Conservation (phyloP, 2,329 filamentous ascomycete species). For the Calonectria honghensis region DNA sequence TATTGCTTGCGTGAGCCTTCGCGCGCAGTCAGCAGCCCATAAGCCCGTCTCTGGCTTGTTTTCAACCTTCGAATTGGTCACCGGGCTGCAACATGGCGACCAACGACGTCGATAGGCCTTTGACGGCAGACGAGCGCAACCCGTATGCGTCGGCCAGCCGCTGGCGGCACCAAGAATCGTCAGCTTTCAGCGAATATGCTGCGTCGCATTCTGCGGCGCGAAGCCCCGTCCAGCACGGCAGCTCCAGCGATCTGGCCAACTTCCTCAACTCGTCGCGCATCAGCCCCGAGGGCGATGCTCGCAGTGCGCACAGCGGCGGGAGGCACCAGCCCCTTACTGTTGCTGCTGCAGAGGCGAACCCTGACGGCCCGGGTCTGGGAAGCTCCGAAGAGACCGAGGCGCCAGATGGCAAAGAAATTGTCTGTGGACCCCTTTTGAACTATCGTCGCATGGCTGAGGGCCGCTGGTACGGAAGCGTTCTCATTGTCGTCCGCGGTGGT, state of each 20-base stretch:
- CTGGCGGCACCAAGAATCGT: conserved; percentile 80
- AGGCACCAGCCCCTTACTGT: conserved; percentile 70
- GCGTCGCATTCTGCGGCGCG: conserved; percentile 55
- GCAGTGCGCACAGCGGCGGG: conserved; percentile 55
- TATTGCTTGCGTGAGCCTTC: conserved; percentile 16
- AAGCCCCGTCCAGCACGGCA: conserved; percentile 60
- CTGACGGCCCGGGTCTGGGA: conserved; percentile 33
- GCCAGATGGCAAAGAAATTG: conserved; percentile 74
- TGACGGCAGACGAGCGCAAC: conserved; percentile 64
- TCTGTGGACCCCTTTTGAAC: conserved; percentile 85
- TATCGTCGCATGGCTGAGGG: conserved; percentile 84
- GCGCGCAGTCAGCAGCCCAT: conserved; percentile 7
- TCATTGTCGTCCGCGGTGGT: conserved; percentile 87
- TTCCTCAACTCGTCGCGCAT: conserved; percentile 75
- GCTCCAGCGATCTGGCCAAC: conserved; percentile 71
- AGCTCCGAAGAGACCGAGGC: conserved; percentile 44
- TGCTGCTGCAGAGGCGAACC: conserved; percentile 57
- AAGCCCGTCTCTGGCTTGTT: neutral
- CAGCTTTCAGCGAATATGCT: conserved; percentile 71
- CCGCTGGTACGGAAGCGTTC: conserved; percentile 88
- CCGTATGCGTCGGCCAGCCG: conserved; percentile 74
- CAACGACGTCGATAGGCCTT: conserved; percentile 46
- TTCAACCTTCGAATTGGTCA: conserved; percentile 29
- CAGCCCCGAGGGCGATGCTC: conserved; percentile 60
- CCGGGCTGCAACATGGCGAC: conserved; percentile 48